Conservation (phyloP, 352 stramenopile genomes). For the Phytophthora syringae region DNA sequence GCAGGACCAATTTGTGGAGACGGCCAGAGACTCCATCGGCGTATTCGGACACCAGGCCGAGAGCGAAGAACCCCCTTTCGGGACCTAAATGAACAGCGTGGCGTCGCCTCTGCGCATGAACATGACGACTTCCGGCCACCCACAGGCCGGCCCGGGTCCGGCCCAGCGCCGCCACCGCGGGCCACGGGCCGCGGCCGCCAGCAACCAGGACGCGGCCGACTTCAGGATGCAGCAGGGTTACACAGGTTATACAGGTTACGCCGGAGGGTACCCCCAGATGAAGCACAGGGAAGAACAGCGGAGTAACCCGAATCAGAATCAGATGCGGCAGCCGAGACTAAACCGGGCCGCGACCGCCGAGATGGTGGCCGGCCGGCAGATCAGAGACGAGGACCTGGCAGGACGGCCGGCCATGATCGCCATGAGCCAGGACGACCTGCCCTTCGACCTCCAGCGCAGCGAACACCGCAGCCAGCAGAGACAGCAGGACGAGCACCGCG, state of each 20-base stretch:
- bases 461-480: conserved; percentile 18
- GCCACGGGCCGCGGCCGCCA: conserved; percentile 4
- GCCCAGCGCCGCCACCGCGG: conserved; percentile 21
- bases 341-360: conserved; percentile 8
- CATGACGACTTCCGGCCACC: conserved; percentile 32
- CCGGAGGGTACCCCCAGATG: conserved; percentile 16
- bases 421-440: conserved; percentile 38
- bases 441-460: conserved; percentile 17
- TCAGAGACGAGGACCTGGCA: conserved; percentile 26
- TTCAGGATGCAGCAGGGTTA: conserved; percentile 36
- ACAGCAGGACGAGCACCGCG: conserved; percentile 20
- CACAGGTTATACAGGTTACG: conserved; percentile 39
- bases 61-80: background rate
- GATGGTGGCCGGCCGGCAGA: background rate
- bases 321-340: background rate
- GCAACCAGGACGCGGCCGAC: conserved; percentile 29
- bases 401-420: conserved; percentile 39
- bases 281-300: conserved; percentile 15
- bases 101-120: conserved; percentile 46
- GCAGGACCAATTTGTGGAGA: no score
- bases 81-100: conserved; percentile 40
- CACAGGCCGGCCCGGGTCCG: conserved; percentile 7
- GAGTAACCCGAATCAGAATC: conserved; percentile 14
- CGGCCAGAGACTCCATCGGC: no score
- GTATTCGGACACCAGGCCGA: no score